phyloP scores from a whole-genome alignment of 2,329 filamentous ascomycete species.

The Diaporthe citrichinensis region DNA sequence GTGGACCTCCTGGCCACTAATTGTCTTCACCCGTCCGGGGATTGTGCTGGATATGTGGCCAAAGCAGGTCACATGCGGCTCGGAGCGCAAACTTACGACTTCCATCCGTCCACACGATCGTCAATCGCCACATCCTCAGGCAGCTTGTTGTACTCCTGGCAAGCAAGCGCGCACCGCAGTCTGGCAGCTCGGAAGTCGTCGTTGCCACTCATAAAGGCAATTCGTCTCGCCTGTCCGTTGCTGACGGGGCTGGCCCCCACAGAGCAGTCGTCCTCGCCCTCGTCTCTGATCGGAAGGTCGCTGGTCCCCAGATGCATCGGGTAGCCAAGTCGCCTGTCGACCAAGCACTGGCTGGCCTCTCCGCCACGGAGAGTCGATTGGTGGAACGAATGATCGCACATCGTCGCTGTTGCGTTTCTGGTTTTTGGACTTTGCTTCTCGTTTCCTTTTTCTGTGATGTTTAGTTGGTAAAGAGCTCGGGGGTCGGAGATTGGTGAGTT shows the following conservation, averaged over 20 bases:
- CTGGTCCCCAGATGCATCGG: not conserved
- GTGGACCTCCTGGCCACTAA: not conserved
- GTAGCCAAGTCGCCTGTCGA: slow-evolving; percentile 10
- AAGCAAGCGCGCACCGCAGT: slow-evolving; percentile 48
- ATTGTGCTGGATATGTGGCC: not conserved
- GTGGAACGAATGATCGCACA: not conserved
- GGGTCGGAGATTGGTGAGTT: not conserved
- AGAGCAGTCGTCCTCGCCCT: not conserved
- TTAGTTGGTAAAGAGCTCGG: not conserved
- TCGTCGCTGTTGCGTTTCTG: not conserved
- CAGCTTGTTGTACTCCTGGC: slow-evolving; percentile 49
- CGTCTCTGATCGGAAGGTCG: not conserved
- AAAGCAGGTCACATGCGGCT: not conserved
- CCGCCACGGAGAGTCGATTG: not conserved
- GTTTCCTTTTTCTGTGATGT: not conserved
- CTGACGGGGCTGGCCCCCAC: not conserved
- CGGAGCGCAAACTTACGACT: slow-evolving; percentile 44
- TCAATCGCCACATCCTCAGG: slow-evolving; percentile 49
- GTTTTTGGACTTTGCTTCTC: not conserved
- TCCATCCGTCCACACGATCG: slow-evolving; percentile 46
- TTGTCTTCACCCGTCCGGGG: not conserved
- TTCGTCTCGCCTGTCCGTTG: slow-evolving; percentile 24
- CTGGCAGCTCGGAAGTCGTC: slow-evolving; percentile 49
- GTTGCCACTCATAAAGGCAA: slow-evolving; percentile 49
- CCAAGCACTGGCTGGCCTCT: not conserved